Percentiles rank a stretch among this genome's conserved stretches.
phyloP scores from a whole-genome alignment of 225 moss, liverwort and hornwort species.

The Ulota crispa region DNA sequence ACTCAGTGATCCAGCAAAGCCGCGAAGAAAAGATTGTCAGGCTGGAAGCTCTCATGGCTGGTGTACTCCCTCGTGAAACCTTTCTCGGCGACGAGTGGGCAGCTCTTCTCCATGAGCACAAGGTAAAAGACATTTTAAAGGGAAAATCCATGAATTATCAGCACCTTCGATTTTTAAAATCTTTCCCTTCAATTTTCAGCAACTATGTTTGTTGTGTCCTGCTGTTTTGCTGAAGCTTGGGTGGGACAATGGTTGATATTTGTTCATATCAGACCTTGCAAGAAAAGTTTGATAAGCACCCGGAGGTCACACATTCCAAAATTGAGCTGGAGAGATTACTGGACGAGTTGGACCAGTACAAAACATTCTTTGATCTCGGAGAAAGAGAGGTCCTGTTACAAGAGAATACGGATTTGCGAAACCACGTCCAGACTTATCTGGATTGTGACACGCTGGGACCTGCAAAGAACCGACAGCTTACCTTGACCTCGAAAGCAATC shows the following conservation, averaged over 20 bases:
- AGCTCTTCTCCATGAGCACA: slow-evolving; percentile 75
- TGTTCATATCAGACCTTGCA: slow-evolving; percentile 66
- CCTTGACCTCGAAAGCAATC: slow-evolving; percentile 61
- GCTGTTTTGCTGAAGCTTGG: background rate
- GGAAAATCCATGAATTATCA: no score
- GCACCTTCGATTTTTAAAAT: background rate
- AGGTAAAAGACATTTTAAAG: slow-evolving; percentile 43
- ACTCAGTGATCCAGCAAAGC: slow-evolving; percentile 81
- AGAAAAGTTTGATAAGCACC: slow-evolving; percentile 96
- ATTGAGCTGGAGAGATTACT: slow-evolving; percentile 85
- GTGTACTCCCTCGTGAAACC: slow-evolving; percentile 73
- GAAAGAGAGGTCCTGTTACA: slow-evolving; percentile 84
- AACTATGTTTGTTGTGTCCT: background rate
- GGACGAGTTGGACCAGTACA: slow-evolving; percentile 83
- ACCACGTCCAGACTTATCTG: slow-evolving; percentile 69
- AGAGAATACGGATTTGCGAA: slow-evolving; percentile 74
- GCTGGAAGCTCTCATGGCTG: slow-evolving; percentile 85
- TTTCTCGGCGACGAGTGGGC: slow-evolving; percentile 91
- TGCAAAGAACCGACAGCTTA: slow-evolving; percentile 61
- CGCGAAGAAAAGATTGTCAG: slow-evolving; percentile 92
- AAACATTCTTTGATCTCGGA: slow-evolving; percentile 80
- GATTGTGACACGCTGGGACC: slow-evolving; percentile 53
- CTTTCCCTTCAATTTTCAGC: background rate
- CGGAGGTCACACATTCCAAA: slow-evolving; percentile 89
- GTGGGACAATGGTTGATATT: background rate